Evolutionary conservation across 2,329 filamentous ascomycete species (phyloP).

Genomic region (Pezicula neosporulosa): DNA sequence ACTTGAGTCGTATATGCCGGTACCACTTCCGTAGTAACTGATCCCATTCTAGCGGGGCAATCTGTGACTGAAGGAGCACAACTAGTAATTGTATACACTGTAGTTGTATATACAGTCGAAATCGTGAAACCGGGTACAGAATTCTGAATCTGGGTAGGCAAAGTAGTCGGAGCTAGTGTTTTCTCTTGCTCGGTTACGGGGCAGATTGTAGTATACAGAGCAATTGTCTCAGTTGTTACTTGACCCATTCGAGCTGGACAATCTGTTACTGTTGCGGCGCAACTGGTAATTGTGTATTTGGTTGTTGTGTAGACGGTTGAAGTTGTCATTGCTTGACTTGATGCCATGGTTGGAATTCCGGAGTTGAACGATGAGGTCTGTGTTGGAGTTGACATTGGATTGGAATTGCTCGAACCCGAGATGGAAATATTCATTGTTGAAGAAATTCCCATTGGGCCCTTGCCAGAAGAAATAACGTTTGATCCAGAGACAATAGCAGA

Average conservation of each 20-base stretch:
- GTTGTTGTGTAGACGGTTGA: constrained; percentile 2
- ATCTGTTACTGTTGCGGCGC: constrained; percentile 1
- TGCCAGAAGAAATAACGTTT: too few species aligned
- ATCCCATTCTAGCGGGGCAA: constrained; percentile 13
- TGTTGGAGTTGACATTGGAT: not conserved
- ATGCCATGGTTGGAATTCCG: too few species aligned
- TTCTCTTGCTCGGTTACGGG: constrained; percentile 17
- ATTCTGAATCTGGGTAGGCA: not conserved
- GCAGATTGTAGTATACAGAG: constrained; percentile 28
- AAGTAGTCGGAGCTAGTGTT: not conserved
- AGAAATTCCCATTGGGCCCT: too few species aligned
- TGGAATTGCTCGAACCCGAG: not conserved
- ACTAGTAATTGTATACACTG: constrained; percentile 4
- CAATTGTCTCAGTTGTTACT: constrained; percentile 26
- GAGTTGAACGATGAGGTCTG: not conserved
- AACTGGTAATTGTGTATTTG: constrained; percentile 2
- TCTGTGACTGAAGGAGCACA: constrained; percentile 19
- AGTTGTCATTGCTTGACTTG: not conserved
- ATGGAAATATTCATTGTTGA: too few species aligned
- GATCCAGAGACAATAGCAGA: too few species aligned
- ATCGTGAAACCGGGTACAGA: not conserved
- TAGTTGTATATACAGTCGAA: constrained; percentile 10
- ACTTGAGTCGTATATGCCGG: constrained; percentile 28
- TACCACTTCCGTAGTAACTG: constrained; percentile 19
- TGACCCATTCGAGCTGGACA: constrained; percentile 9